Conservation (phyloP, 2,329 filamentous ascomycete genomes). For the Torrubiella hemipterigena region DNA sequence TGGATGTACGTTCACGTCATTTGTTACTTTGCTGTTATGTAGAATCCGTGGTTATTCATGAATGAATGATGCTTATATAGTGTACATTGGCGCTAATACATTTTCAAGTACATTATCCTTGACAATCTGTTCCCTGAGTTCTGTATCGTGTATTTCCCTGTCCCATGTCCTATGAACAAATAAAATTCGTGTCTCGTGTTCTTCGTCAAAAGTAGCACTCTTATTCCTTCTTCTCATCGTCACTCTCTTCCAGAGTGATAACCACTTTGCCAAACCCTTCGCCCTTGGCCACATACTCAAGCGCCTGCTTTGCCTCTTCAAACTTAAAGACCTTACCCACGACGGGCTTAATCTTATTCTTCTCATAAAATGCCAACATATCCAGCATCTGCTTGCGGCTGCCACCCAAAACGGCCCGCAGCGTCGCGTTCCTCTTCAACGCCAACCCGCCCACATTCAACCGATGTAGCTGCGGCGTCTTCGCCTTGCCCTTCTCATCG, state of each 20-base stretch:
- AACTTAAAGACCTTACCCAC: conserved; percentile 35
- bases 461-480: conserved; percentile 22
- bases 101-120: too few relatives aligned
- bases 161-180: too few relatives aligned
- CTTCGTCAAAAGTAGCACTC: too few relatives aligned
- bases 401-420: conserved; percentile 49
- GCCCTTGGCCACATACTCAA: conserved; percentile 38
- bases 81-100: too few relatives aligned
- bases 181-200: too few relatives aligned
- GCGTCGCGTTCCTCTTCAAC: conserved; percentile 31
- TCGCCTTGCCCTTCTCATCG: conserved; percentile 7
- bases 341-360: conserved; percentile 31
- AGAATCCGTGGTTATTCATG: too few relatives aligned
- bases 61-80: too few relatives aligned
- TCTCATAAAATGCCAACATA: conserved; percentile 35
- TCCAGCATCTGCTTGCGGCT: conserved; percentile 41
- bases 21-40: too few relatives aligned
- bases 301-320: conserved; percentile 33
- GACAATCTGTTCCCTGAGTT: too few relatives aligned
- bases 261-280: conserved; percentile 48
- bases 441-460: conserved; percentile 48
- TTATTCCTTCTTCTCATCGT: conserved; percentile 3
- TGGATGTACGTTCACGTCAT: too few relatives aligned
- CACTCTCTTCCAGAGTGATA: conserved; percentile 26
- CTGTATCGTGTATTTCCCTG: too few relatives aligned